Evolutionary conservation across 176 grass and related monocot species (phyloP).

Genomic region (Oryza punctata): DNA sequence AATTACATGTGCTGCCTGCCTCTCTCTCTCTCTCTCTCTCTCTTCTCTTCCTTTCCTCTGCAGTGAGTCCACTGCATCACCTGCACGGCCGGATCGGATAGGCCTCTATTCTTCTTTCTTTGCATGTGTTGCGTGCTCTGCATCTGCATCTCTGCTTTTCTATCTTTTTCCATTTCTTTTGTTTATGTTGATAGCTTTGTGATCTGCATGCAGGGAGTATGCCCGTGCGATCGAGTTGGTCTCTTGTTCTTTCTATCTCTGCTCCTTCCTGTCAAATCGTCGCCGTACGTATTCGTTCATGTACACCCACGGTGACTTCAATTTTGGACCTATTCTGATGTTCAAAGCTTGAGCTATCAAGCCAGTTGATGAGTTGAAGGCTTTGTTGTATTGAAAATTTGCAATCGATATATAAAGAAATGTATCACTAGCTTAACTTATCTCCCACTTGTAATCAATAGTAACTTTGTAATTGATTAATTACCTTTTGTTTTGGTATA

Average conservation of each 20-base stretch:
- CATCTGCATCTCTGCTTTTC: background rate
- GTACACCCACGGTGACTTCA: slow-evolving; percentile 40
- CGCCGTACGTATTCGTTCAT: background rate
- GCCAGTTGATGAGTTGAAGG: too few relatives aligned
- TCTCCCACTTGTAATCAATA: background rate
- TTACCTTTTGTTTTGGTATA: background rate
- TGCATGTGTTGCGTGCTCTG: background rate
- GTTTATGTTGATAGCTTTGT: background rate
- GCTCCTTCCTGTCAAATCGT: slow-evolving; percentile 50
- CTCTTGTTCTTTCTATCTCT: background rate
- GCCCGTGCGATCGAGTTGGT: background rate
- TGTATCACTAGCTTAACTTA: background rate
- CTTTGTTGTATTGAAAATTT: background rate
- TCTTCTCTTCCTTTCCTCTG: background rate
- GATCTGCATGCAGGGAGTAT: background rate
- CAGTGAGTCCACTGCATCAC: background rate
- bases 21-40: background rate
- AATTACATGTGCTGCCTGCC: background rate
- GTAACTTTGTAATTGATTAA: background rate
- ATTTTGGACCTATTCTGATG: slow-evolving; percentile 43
- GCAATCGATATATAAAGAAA: background rate
- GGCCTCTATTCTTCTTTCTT: too few relatives aligned
- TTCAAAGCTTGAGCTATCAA: slow-evolving; percentile 1
- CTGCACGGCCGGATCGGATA: background rate
- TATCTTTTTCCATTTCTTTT: background rate